Percentiles rank a stretch among this genome's conserved stretches.
Evolutionary conservation across 192 early-diverging fungal genomes (phyloP).

Genomic region (Allomyces arbusculus): DNA sequence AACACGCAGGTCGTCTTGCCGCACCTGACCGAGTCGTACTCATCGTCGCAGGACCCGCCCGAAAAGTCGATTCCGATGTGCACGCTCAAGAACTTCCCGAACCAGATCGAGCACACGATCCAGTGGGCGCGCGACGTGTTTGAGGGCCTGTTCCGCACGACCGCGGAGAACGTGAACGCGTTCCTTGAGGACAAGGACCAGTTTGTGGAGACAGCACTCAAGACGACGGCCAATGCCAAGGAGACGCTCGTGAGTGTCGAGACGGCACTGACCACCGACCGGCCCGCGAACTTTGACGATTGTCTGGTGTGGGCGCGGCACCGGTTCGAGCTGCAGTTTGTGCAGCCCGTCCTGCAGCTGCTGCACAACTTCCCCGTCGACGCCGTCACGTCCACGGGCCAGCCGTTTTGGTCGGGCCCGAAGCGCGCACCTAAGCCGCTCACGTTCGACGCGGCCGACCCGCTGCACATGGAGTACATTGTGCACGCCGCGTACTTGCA

Average conservation of each 20-base stretch:
- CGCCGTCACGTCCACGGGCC: conserved; percentile 69
- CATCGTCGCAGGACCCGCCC: conserved; percentile 90
- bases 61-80: conserved; percentile 87
- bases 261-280: conserved; percentile 53
- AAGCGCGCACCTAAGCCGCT: conserved; percentile 81
- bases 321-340: conserved; percentile 82
- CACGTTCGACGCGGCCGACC: conserved; percentile 45
- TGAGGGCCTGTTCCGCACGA: conserved; percentile 76
- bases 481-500: conserved; percentile 78
- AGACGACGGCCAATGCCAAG: conserved; percentile 34
- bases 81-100: conserved; percentile 79
- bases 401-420: conserved; percentile 89
- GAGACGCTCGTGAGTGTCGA: conserved; percentile 58
- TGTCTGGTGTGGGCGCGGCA: conserved; percentile 81
- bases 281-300: conserved; percentile 70
- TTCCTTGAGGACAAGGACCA: conserved; percentile 63
- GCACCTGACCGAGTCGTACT: conserved; percentile 91
- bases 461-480: conserved; percentile 74
- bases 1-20: conserved; percentile 98
- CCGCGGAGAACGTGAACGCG: conserved; percentile 84
- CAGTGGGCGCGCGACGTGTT: conserved; percentile 96
- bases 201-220: conserved; percentile 52
- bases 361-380: conserved; percentile 95
- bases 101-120: conserved; percentile 70
- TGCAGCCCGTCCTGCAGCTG: conserved; percentile 82